phyloP scores from a whole-genome alignment of 2,329 filamentous ascomycete species.

The Phoma herbarum region DNA sequence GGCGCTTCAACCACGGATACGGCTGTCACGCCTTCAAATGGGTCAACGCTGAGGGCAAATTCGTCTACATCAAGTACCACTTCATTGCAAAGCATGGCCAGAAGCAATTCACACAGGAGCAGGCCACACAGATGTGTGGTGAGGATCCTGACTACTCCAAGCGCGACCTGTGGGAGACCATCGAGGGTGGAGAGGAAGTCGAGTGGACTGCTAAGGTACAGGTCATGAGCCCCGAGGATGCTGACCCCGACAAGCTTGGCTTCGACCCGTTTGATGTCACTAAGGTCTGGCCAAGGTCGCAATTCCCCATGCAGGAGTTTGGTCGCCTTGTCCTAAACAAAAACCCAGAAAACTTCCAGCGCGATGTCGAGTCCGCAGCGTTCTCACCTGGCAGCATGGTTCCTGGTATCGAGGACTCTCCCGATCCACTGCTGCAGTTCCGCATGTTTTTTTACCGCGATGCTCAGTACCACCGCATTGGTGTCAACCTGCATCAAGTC shows the following conservation, averaged over 20 bases:
- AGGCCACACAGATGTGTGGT: conserved; percentile 57
- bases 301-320: conserved; percentile 61
- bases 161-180: conserved; percentile 56
- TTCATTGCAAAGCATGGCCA: conserved; percentile 59
- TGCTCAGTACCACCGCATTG: conserved; percentile 62
- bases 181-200: conserved; percentile 54
- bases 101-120: conserved; percentile 57
- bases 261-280: conserved; percentile 65
- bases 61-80: conserved; percentile 63
- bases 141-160: conserved; percentile 63
- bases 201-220: conserved; percentile 58
- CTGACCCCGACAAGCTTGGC: conserved; percentile 58
- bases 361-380: conserved; percentile 48
- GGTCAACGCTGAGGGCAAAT: conserved; percentile 58
- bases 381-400: conserved; percentile 63
- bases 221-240: conserved; percentile 58
- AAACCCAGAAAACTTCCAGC: conserved; percentile 62
- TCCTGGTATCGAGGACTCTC: conserved; percentile 59
- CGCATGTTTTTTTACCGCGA: conserved; percentile 50
- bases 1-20: conserved; percentile 54
- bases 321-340: conserved; percentile 62
- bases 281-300: conserved; percentile 61
- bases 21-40: conserved; percentile 60
- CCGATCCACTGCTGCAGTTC: conserved; percentile 34
- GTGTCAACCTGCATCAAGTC: conserved; percentile 62